A percentile compares a stretch with the other conserved stretches of the same genome.
phyloP scores from a whole-genome alignment of 1,284 basidiomycete species.

The Singerocomus inundabilis region DNA sequence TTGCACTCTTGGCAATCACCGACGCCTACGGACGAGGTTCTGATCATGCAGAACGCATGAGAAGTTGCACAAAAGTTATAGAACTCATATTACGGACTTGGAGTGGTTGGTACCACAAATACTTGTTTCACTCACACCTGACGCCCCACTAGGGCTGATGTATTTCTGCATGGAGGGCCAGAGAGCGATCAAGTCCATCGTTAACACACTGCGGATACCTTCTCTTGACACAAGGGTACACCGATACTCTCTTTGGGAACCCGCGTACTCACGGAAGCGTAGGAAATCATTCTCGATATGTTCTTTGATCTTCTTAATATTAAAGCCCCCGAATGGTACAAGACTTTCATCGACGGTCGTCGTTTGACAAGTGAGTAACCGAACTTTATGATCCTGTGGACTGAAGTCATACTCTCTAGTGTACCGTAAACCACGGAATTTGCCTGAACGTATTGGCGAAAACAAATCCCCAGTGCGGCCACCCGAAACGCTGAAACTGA shows the following conservation, averaged over 20 bases:
- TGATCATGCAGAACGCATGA: conserved; percentile 76
- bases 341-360: conserved; percentile 85
- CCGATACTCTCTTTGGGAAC: background rate
- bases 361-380: conserved; percentile 72
- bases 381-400: background rate
- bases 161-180: conserved; percentile 93
- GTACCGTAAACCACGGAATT: conserved; percentile 60
- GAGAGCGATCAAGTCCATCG: conserved; percentile 80
- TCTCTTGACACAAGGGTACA: conserved; percentile 81
- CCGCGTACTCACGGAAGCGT: conserved; percentile 13
- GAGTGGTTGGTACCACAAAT: conserved; percentile 66
- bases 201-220: conserved; percentile 87
- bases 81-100: conserved; percentile 87
- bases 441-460: conserved; percentile 35
- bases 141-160: conserved; percentile 66
- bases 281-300: conserved; percentile 93
- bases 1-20: conserved; percentile 83
- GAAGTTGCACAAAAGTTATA: conserved; percentile 75
- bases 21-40: conserved; percentile 86
- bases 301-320: conserved; percentile 94
- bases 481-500: conserved; percentile 71
- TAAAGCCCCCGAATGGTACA: conserved; percentile 85
- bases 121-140: conserved; percentile 4
- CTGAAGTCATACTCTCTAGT: conserved; percentile 41
- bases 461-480: conserved; percentile 44